Base-by-base conservation (phyloP, 2,329 filamentous ascomycete species). In the Aureobasidium namibiae region DNA sequence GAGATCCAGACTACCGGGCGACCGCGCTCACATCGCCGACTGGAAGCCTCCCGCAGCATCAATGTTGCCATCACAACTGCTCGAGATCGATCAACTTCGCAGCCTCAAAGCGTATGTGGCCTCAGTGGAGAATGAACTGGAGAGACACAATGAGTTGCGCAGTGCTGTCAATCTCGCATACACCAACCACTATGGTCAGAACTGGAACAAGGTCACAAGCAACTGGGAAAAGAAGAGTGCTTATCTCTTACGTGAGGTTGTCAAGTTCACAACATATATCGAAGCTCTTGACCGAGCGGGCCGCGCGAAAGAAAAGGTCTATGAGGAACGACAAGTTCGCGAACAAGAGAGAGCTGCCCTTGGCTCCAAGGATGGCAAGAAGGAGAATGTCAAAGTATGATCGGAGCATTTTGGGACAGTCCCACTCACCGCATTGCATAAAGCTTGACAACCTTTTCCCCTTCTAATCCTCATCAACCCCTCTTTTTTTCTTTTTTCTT, bases 161-260 rank as follows among this genome's bases (percentile, higher is more conserved):
- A 85, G 85, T 60, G 86, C 90, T 2, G 94, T 97, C 87, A 81
- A 92, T 59, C 80, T 96, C 58, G 91, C 94, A 23, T 63, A 83
- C 80, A 97, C 95, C 70, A 91, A 90, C 14, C 88, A 90, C 3
- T 84, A 91, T 31, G 88, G 92, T 62, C 81, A 84, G 38, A 97
- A 97, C 68, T 83, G 86, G 16, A 78, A 78, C 63, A 92, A 88
- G 73, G 90, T 92, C 16, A 92, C 97, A 88, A 81, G 86, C 21
- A 99, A 99, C 73, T 99, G 94, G 92, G 92, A 99, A 77, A 86
- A 88, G 69, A 97, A 97, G 77, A 95, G 90, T 59, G 87, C 89
- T 31, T 96, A 97, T 70, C 76, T 99, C 41, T 80, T 97, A 13
- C 81, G 89, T 36, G 94, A 99, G 76, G 96, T 95, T 71, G 91